Percentiles rank a stretch among this genome's conserved stretches.
These are phyloP conservation scores for Globisporangium nodosum DNA, from an alignment of 352 stramenopile species.

Conservation along the genomic window DNA sequence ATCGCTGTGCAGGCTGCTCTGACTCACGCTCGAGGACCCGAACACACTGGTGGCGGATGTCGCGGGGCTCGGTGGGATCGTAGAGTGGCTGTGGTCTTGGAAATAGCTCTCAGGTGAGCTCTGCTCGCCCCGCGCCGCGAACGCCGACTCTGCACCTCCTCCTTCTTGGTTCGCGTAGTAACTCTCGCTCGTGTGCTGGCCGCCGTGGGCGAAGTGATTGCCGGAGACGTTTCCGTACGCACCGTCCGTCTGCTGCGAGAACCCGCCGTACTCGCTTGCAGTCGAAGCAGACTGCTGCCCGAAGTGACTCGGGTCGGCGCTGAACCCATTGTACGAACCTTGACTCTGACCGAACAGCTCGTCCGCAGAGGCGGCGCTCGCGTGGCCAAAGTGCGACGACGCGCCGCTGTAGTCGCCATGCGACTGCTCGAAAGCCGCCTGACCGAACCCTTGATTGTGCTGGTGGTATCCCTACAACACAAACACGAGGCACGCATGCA, in stretches of 20 bases:
- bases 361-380: slow-evolving; percentile 15
- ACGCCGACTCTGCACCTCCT: background rate
- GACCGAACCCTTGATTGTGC: slow-evolving; percentile 14
- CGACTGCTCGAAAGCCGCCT: slow-evolving; percentile 10
- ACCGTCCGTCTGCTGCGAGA: background rate
- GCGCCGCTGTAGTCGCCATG: slow-evolving; percentile 7
- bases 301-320: slow-evolving; percentile 8
- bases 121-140: background rate
- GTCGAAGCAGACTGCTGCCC: slow-evolving; percentile 5
- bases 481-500: background rate
- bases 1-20: slow-evolving; percentile 1
- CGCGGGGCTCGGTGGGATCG: background rate
- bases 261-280: background rate
- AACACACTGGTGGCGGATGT: background rate
- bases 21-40: background rate
- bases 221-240: background rate
- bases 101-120: background rate
- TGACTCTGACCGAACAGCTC: slow-evolving; percentile 21
- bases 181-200: background rate
- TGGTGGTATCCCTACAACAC: slow-evolving; percentile 6
- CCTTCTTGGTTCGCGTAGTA: slow-evolving; percentile 1
- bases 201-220: background rate
- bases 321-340: slow-evolving; percentile 10
- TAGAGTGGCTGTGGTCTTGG: background rate
- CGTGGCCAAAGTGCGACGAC: slow-evolving; percentile 19